Evolutionary conservation across 306 rosid species (phyloP), one percentile per base, ranked within the genome.

Genomic region (Lathyrus sativus): DNA sequence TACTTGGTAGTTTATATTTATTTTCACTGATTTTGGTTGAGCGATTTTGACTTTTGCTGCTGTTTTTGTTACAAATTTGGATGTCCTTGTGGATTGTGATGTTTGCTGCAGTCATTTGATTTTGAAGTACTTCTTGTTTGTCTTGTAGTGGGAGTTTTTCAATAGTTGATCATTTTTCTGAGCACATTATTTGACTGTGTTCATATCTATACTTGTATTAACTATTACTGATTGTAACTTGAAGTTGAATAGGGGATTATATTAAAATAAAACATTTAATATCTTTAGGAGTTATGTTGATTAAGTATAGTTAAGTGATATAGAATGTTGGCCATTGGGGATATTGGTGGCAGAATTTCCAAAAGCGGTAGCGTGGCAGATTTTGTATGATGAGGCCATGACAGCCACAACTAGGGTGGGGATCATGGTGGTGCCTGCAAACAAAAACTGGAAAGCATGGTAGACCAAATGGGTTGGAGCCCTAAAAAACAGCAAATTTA

Each of bases 1-100:
- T 62, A 76, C 71, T 68, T 64, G 72, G 49, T 62, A 76, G 79
- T 69, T 69, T 69, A 50, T 69, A 38, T 61, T 65, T 43, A 33
- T 68, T 64, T 31, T 76, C 39, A 39, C 48, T 17, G 62, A 67
- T 43, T 38, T 24, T 80, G 49, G 56, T 72, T 62, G 15, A 45
- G 67, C n/a, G 42, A 68, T 48, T 76, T 81, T 68, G 55, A 63
- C 26, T 45, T 73, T 68, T 45, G 81, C 43, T 56, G 44, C 55
- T 67, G 8, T 45, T 68, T 45, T 67, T 67, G 10, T 68, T 63
- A 43, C 37, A 68, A 73, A 24, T 77, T 77, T 81, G 17, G 56
- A 57, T 68, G 65, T 60, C 59, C 50, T 49, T 44, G 4, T 42
- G 57, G 65, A 39, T 62, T 62, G 65, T 72, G 65, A 56, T 73